Percentiles rank a stretch among this genome's conserved stretches.
These are phyloP conservation scores for Suhomyces yuchorum DNA, from an alignment of 1,139 yeast species.

Conservation along the genomic window DNA sequence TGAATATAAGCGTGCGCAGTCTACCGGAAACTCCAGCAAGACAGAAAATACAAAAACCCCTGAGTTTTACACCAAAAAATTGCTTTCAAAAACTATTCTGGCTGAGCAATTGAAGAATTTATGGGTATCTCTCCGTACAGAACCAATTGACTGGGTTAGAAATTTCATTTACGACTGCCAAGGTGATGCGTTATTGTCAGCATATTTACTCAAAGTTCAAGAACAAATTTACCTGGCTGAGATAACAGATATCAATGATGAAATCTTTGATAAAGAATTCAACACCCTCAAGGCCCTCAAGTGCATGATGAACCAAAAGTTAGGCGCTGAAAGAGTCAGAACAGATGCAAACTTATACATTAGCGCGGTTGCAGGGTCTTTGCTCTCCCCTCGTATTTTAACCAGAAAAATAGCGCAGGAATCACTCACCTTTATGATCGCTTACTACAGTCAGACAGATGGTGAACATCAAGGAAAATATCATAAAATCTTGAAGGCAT, in stretches of 20 bases:
- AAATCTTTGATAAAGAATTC: slow-evolving; percentile 50
- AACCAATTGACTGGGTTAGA: slow-evolving; percentile 88
- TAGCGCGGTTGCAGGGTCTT: slow-evolving; percentile 46
- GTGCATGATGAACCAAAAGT: slow-evolving; percentile 51
- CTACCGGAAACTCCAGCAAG: slow-evolving; percentile 27
- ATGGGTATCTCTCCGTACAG: slow-evolving; percentile 91
- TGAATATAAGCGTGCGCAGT: slow-evolving; percentile 64
- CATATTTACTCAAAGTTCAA: slow-evolving; percentile 42
- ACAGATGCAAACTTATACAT: slow-evolving; percentile 46
- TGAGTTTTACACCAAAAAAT: slow-evolving; percentile 72
- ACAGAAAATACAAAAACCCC: slow-evolving; percentile 57
- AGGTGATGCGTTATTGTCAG: slow-evolving; percentile 79
- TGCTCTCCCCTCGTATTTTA: slow-evolving; percentile 60
- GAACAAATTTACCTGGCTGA: slow-evolving; percentile 40
- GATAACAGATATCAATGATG: slow-evolving; percentile 43
- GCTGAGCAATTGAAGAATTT: slow-evolving; percentile 75
- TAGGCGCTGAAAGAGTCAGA: slow-evolving; percentile 46
- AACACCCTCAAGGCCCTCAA: slow-evolving; percentile 49
- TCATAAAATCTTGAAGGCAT: slow-evolving; percentile 61
- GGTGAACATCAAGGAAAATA: slow-evolving; percentile 50
- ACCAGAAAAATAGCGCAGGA: slow-evolving; percentile 86
- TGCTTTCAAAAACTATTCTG: slow-evolving; percentile 70
- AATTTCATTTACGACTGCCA: slow-evolving; percentile 74
- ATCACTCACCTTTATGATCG: slow-evolving; percentile 55
- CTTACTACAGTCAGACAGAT: slow-evolving; percentile 37